Evolutionary conservation across 176 grass and related monocot species (phyloP), one percentile per base, ranked within the genome.

Genomic region (Aegilops tauschii): DNA sequence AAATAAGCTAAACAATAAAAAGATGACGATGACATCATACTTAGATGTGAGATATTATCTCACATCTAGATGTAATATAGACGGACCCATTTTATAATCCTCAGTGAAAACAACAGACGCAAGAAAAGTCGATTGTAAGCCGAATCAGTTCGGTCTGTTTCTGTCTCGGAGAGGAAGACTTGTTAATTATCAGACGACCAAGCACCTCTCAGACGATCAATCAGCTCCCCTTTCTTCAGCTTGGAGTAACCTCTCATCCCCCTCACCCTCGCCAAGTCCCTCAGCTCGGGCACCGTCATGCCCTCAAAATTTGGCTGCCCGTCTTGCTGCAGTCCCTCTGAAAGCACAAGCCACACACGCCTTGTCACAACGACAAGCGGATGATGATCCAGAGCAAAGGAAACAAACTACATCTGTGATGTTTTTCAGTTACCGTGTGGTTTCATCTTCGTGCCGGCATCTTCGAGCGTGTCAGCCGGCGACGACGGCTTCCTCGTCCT

Each of bases 181-280:
- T 59, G 56, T 59, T 68, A 49, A 87, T 0, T 17, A 85, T 73
- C 65, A 45, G 32, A 39, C 20, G 12, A 82, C 6, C 1, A 44
- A 28, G 39, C 45, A 14, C 84, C 81, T 76, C 81, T 92, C 81
- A 94, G 56, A 64, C 91, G 86, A 62, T 89, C 89, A 29, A 95
- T n/a, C 36, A 95, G 69, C 34, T 93, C 84, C 9, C 67, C 85
- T 80, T 95, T 97, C 80, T 92, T 97, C 59, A 91, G 42, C 81
- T 90, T 95, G 30, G 92, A 87, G 85, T 90, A 95, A 31, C 93
- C 93, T 70, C 84, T 95, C 83, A 97, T 83, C 39, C 80, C 77
- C 61, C 85, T 94, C 23, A 42, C 64, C 32, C 32, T 95, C 12
- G 93, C 95, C 83, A 95, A 3, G 40, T 85, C 89, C 82, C 87